phyloP scores from a whole-genome alignment of 495 filamentous ascomycete species.

The Lindgomyces ingoldianus region DNA sequence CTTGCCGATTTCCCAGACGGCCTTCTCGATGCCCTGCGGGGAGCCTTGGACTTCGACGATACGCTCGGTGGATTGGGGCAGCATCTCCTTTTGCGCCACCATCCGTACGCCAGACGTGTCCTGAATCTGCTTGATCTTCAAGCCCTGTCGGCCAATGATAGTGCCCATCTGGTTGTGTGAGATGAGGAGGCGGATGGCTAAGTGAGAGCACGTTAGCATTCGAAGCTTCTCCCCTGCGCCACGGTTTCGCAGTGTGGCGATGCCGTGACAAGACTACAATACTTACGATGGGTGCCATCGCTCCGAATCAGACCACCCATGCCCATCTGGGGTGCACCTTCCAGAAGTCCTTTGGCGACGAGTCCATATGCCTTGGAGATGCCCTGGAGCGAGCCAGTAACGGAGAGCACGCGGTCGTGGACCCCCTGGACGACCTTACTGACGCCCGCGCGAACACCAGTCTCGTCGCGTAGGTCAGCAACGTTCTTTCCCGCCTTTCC shows the following conservation, averaged over 20 bases:
- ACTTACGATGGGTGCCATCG: conserved; percentile 91
- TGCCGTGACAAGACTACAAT: not conserved
- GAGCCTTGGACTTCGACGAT: conserved; percentile 95
- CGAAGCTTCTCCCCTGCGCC: not conserved
- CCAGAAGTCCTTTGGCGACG: conserved; percentile 85
- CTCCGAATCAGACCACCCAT: conserved; percentile 85
- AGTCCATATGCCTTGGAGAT: conserved; percentile 90
- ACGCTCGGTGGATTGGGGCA: conserved; percentile 97
- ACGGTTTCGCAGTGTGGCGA: not conserved
- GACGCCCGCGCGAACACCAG: conserved; percentile 94
- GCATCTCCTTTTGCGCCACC: conserved; percentile 99
- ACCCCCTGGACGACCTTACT: conserved; percentile 98
- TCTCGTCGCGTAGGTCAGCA: conserved; percentile 93
- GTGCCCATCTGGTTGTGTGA: conserved; percentile 99
- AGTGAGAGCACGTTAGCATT: conserved; percentile 1
- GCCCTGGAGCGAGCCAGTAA: conserved; percentile 81
- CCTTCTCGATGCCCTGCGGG: conserved; percentile 90
- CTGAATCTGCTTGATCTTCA: conserved; percentile 99
- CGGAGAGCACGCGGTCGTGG: conserved; percentile 93
- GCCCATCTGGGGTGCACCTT: conserved; percentile 90
- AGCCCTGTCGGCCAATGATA: conserved; percentile 91
- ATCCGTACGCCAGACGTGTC: conserved; percentile 95
- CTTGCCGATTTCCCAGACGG: conserved; percentile 98
- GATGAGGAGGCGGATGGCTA: conserved; percentile 94
- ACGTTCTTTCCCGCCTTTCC: conserved; percentile 98